A percentile compares a stretch with the other conserved stretches of the same genome.
These are phyloP conservation scores for Xerocomellus dryophilus DNA, from an alignment of 768 basidiomycete species.

Conservation along the genomic window DNA sequence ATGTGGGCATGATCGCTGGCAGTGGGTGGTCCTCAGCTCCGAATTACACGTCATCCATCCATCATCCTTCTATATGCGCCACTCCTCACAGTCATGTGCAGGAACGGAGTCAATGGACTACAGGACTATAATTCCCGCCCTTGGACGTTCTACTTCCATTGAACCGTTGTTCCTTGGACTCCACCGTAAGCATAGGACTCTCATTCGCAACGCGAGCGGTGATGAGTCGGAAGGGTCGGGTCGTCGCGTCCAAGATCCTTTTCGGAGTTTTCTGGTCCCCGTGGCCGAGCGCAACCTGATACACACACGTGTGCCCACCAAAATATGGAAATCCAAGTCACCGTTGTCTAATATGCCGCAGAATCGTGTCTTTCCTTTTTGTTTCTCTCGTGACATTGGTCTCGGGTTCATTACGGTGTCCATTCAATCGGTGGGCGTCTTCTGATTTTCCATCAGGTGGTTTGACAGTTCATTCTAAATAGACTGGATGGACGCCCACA, in stretches of 20 bases:
- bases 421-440: slow-evolving; percentile 7
- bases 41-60: neutral
- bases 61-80: neutral
- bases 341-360: neutral
- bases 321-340: neutral
- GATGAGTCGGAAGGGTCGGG: neutral
- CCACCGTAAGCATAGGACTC: too few species aligned
- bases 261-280: slow-evolving; percentile 1
- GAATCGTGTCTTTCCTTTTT: neutral
- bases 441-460: slow-evolving; percentile 5
- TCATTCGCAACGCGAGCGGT: neutral
- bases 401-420: neutral
- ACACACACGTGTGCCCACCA: neutral
- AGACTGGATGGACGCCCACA: slow-evolving; percentile 12
- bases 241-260: neutral
- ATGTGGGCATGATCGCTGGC: slow-evolving; percentile 1
- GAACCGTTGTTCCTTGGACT: neutral
- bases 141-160: neutral
- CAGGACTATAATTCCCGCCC: slow-evolving; percentile 3
- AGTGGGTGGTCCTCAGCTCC: neutral
- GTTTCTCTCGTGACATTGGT: neutral
- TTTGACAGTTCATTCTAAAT: neutral
- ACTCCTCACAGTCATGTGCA: neutral
- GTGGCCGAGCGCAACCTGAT: neutral
- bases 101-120: neutral